A percentile compares a stretch with the other conserved stretches of the same genome.
These are phyloP conservation scores for Xylaria sp. DNA, from an alignment of 2,329 filamentous ascomycete genomes.

Conservation along the genomic window DNA sequence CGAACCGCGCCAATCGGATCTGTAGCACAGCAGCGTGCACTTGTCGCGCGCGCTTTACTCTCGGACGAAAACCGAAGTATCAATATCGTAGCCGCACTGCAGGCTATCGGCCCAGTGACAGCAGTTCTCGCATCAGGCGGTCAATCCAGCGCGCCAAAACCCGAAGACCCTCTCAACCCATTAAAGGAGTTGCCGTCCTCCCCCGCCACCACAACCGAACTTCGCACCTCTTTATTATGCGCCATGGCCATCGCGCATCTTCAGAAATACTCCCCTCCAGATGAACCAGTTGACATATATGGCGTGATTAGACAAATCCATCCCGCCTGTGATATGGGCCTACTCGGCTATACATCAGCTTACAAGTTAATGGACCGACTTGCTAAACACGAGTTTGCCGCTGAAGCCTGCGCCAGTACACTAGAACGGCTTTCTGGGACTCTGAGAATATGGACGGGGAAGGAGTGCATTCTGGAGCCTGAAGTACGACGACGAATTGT, in stretches of 20 bases:
- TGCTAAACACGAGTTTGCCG: conserved; percentile 52
- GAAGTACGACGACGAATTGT: conserved; percentile 60
- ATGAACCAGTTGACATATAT: conserved; percentile 54
- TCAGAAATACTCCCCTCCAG: conserved; percentile 48
- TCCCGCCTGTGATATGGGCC: conserved; percentile 52
- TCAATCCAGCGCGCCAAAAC: conserved; percentile 16
- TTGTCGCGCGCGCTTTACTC: conserved; percentile 64
- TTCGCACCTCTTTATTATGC: conserved; percentile 62
- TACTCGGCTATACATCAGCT: conserved; percentile 65
- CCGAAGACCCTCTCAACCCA: conserved; percentile 41
- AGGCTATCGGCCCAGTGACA: conserved; percentile 54
- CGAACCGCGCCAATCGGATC: conserved; percentile 79
- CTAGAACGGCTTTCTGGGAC: conserved; percentile 63
- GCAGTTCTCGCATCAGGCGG: conserved; percentile 41
- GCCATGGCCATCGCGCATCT: conserved; percentile 67
- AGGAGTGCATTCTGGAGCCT: conserved; percentile 56
- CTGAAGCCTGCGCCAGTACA: conserved; percentile 52
- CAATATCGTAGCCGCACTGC: conserved; percentile 62
- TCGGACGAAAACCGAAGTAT: conserved; percentile 58
- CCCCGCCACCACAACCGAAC: conserved; percentile 54
- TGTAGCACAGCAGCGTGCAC: conserved; percentile 66
- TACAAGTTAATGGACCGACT: conserved; percentile 64
- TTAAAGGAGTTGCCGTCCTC: conserved; percentile 54
- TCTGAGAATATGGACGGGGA: conserved; percentile 65
- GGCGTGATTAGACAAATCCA: conserved; percentile 54